These are phyloP conservation scores for Sinapis alba DNA, from an alignment of 441 rosid genomes.

Conservation along the genomic window DNA sequence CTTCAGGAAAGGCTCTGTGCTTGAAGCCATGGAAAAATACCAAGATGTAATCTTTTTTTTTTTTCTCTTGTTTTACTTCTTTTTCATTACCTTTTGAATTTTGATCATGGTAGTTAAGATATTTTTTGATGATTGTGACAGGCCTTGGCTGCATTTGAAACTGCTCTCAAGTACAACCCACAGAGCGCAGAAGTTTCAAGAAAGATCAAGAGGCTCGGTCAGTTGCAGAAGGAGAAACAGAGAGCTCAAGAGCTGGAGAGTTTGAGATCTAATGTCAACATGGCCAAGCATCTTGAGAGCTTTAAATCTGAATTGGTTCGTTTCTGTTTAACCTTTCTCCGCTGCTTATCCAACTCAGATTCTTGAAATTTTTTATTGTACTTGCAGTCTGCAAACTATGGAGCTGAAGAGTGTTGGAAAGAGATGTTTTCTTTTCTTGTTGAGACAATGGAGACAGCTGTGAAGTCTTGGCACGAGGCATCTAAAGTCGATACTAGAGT, in stretches of 20 bases:
- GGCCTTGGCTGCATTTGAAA: conserved; percentile 86
- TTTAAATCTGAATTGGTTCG: conserved; percentile 84
- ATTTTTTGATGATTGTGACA: conserved; percentile 30
- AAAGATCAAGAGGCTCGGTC: conserved; percentile 81
- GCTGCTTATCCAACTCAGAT: not conserved
- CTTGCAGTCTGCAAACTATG: conserved; percentile 68
- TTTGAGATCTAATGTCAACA: conserved; percentile 73
- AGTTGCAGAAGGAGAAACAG: conserved; percentile 76
- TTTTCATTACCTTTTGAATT: not conserved
- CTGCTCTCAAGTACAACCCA: conserved; percentile 69
- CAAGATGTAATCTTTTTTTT: conserved; percentile 58
- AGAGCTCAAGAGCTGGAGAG: conserved; percentile 84
- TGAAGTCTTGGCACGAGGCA: conserved; percentile 84
- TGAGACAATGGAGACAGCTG: conserved; percentile 80
- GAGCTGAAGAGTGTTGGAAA: conserved; percentile 59
- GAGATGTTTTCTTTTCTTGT: conserved; percentile 67
- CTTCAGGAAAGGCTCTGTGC: conserved; percentile 93
- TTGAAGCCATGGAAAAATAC: conserved; percentile 93
- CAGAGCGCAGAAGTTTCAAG: conserved; percentile 86
- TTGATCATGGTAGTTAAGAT: not conserved
- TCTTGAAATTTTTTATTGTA: conserved; percentile 1
- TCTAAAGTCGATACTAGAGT: conserved; percentile 82
- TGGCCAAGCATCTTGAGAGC: conserved; percentile 72
- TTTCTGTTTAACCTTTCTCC: not conserved
- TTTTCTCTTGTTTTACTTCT: conserved; percentile 9